Evolutionary conservation across 2,329 filamentous ascomycete species (phyloP).

Genomic region (Colletotrichum sp.): DNA sequence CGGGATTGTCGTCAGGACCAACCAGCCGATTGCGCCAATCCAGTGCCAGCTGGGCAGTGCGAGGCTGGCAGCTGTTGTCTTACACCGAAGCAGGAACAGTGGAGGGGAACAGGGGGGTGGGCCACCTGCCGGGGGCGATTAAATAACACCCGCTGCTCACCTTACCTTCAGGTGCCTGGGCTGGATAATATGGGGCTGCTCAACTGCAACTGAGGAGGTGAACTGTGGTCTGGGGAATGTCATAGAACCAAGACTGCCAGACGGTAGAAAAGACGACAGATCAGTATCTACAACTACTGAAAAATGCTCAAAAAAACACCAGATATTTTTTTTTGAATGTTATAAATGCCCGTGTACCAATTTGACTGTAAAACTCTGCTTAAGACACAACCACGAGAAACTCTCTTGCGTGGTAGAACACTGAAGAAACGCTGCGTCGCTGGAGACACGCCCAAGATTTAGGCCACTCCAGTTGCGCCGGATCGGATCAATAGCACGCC

Average conservation of each 20-base stretch:
- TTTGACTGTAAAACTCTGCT: neutral
- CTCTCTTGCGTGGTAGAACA: neutral
- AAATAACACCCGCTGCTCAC: neutral
- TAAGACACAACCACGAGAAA: neutral
- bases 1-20: conserved; percentile 6
- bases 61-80: conserved; percentile 18
- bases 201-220: neutral
- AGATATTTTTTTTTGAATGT: neutral
- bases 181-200: neutral
- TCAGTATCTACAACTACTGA: neutral
- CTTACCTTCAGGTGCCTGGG: neutral
- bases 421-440: neutral
- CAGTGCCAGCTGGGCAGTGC: conserved; percentile 1
- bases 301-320: neutral
- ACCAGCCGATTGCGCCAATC: neutral
- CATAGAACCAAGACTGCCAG: neutral
- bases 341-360: neutral
- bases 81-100: neutral
- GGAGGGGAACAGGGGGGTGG: neutral
- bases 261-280: no score
- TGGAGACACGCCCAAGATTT: conserved; percentile 23
- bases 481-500: conserved; percentile 23
- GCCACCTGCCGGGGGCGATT: neutral
- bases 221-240: neutral
- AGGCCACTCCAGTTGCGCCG: conserved; percentile 14